Evolutionary conservation across 202 grass and related monocot genomes (phyloP).

Genomic region (Elaeis oleifera): DNA sequence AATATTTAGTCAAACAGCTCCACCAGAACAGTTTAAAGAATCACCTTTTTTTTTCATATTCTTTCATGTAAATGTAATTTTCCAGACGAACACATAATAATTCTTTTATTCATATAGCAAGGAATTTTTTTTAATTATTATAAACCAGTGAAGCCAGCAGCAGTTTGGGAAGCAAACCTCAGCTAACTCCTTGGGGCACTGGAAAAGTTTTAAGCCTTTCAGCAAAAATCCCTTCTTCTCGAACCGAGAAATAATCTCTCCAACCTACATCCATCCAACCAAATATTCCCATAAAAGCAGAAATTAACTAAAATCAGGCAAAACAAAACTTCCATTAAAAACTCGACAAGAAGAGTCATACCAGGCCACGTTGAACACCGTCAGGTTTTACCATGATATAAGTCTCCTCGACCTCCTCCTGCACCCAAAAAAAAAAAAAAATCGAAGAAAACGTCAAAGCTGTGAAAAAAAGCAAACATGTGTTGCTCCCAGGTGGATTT

Average conservation of each 20-base stretch:
- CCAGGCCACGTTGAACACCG: conserved; percentile 82
- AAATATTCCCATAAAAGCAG: background rate
- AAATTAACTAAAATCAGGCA: conserved; percentile 10
- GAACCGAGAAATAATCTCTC: conserved; percentile 89
- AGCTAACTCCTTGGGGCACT: conserved; percentile 83
- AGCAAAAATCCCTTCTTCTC: conserved; percentile 97
- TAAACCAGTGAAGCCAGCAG: background rate
- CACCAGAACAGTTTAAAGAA: too few relatives aligned
- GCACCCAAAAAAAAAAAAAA: conserved; percentile 12
- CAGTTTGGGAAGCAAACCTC: conserved; percentile 44
- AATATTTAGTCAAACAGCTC: too few relatives aligned
- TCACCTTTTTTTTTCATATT: too few relatives aligned
- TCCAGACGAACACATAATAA: too few relatives aligned
- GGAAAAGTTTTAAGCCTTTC: conserved; percentile 90
- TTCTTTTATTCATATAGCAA: too few relatives aligned
- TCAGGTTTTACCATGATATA: conserved; percentile 97
- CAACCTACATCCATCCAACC: conserved; percentile 43
- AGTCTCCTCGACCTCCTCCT: conserved; percentile 45
- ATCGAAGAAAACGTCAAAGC: too few relatives aligned
- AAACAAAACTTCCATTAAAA: background rate
- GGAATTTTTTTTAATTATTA: too few relatives aligned
- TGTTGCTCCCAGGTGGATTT: too few relatives aligned
- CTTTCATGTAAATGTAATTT: too few relatives aligned
- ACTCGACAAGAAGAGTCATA: conserved; percentile 9
- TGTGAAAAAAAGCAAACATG: too few relatives aligned